Conservation (phyloP, 148 eudicot species). For the Rhododendron vialii region DNA sequence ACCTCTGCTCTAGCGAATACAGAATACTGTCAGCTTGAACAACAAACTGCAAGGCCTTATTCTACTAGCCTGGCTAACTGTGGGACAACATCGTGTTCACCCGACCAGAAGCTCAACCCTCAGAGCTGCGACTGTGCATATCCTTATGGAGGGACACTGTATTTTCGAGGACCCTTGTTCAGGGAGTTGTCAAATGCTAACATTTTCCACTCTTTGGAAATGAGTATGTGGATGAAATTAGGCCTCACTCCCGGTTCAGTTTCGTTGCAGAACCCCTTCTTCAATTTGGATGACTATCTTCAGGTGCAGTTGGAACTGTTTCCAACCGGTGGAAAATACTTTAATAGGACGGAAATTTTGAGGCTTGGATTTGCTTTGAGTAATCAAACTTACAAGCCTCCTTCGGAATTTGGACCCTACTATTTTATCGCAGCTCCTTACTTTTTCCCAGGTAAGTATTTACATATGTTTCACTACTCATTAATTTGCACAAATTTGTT, state of each 20-base stretch:
- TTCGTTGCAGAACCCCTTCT: constrained; percentile 65
- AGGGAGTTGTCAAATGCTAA: constrained; percentile 62
- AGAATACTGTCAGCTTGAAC: constrained; percentile 55
- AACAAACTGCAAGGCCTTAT: constrained; percentile 47
- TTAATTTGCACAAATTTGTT: background rate
- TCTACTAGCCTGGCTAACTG: constrained; percentile 81
- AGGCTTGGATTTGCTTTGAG: constrained; percentile 66
- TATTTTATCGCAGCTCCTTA: constrained; percentile 73
- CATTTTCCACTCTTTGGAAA: constrained; percentile 68
- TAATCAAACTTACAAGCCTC: constrained; percentile 82
- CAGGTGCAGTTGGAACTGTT: constrained; percentile 70
- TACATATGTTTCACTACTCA: background rate
- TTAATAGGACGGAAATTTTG: constrained; percentile 58
- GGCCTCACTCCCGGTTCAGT: constrained; percentile 75
- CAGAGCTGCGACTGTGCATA: constrained; percentile 83
- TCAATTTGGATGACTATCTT: constrained; percentile 71
- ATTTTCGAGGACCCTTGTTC: constrained; percentile 73
- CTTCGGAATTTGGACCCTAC: constrained; percentile 70
- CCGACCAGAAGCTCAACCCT: constrained; percentile 63
- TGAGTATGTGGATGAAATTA: constrained; percentile 65
- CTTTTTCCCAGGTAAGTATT: constrained; percentile 55
- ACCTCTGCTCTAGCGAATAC: constrained; percentile 34
- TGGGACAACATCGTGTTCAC: constrained; percentile 48
- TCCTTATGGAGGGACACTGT: constrained; percentile 82
- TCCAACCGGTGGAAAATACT: constrained; percentile 52